These are phyloP conservation scores for Leishmania lainsoni DNA, from an alignment of 208 protist species.

Conservation along the genomic window DNA sequence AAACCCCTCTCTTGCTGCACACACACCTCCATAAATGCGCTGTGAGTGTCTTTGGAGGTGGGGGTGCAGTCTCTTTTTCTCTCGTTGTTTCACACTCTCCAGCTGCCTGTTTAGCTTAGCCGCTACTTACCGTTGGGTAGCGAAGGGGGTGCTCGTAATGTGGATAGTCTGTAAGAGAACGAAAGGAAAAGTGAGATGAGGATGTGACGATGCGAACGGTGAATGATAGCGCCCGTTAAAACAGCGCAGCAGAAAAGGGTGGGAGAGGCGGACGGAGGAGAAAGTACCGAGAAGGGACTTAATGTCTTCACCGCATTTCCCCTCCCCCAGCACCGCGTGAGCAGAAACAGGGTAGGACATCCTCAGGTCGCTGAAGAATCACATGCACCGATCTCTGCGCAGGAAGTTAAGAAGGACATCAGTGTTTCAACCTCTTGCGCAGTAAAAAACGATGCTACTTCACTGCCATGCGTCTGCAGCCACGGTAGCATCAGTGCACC, in stretches of 20 bases:
- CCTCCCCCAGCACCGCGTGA: neutral
- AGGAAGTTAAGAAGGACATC: constrained; percentile 20
- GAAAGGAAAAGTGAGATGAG: neutral
- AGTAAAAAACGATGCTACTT: constrained; percentile 33
- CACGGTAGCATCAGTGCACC: constrained; percentile 24
- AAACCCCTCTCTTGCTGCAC: neutral
- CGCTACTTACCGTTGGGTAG: neutral
- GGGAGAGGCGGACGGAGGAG: neutral
- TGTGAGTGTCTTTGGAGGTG: neutral
- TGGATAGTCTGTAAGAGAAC: neutral
- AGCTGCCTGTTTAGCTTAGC: neutral
- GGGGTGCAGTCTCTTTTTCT: neutral
- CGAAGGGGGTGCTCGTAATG: neutral
- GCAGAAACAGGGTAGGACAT: neutral
- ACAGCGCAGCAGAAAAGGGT: neutral
- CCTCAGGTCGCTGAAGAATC: neutral
- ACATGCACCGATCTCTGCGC: neutral
- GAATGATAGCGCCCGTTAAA: neutral
- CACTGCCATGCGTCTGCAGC: constrained; percentile 21
- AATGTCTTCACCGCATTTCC: neutral
- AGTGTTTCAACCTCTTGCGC: constrained; percentile 13
- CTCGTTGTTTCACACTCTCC: neutral
- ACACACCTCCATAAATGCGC: neutral
- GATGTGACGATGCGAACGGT: neutral
- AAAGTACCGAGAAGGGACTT: neutral